phyloP scores from a whole-genome alignment of 139 green algal species.

The Tetratostichococcus sp. region DNA sequence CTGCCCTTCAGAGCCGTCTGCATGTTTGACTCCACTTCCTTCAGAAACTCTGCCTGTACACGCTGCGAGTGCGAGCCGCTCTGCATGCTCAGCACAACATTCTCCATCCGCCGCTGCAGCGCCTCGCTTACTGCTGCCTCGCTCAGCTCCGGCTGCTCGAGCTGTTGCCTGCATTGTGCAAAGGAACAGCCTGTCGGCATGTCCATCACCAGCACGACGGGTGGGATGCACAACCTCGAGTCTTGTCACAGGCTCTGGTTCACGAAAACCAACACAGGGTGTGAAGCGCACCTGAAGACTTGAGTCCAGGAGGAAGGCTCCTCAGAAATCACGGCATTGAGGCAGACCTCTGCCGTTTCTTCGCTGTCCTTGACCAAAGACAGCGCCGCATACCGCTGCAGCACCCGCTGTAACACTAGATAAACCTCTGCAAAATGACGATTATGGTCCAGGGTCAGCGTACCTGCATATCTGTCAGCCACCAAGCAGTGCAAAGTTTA shows the following conservation, averaged over 20 bases:
- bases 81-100: conserved; percentile 67
- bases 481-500: no score
- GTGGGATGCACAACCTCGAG: no score
- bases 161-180: conserved; percentile 4
- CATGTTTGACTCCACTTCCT: conserved; percentile 68
- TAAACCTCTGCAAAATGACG: conserved; percentile 55
- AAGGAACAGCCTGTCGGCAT: no score
- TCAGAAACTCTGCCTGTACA: conserved; percentile 81
- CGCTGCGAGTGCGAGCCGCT: conserved; percentile 75
- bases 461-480: no score
- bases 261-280: no score
- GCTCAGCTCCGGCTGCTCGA: background rate
- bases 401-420: conserved; percentile 74
- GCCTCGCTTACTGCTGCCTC: conserved; percentile 65
- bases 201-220: no score
- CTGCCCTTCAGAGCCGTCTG: conserved; percentile 43
- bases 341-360: conserved; percentile 1
- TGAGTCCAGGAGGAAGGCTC: conserved; percentile 10
- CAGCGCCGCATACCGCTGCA: conserved; percentile 82
- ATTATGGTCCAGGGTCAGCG: no score
- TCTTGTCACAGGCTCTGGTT: no score
- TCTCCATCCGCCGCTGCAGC: conserved; percentile 84
- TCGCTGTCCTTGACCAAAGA: conserved; percentile 32
- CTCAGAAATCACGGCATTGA: conserved; percentile 50
- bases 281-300: background rate